Evolutionary conservation across 2,329 filamentous ascomycete species (phyloP).

Genomic region (Aureobasidium pullulans): DNA sequence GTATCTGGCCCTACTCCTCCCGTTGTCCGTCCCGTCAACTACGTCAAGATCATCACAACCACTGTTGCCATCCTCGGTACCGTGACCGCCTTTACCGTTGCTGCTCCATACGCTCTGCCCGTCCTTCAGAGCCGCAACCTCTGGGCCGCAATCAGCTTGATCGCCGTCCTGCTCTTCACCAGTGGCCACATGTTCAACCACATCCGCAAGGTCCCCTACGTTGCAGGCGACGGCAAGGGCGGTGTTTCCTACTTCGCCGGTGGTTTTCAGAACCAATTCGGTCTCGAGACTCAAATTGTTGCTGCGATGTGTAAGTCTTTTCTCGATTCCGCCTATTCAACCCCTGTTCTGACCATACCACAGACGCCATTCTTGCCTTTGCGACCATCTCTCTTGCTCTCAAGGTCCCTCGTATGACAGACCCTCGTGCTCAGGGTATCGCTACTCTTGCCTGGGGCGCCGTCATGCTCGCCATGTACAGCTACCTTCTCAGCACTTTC

Average conservation of each 20-base stretch:
- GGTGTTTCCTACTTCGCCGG: conserved; percentile 83
- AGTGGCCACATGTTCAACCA: conserved; percentile 99
- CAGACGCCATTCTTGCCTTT: conserved; percentile 76
- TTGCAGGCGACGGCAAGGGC: conserved; percentile 73
- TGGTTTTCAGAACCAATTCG: conserved; percentile 90
- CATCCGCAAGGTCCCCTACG: conserved; percentile 91
- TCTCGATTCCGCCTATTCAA: neutral
- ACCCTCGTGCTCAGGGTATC: conserved; percentile 69
- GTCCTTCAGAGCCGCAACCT: conserved; percentile 83
- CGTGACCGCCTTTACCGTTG: conserved; percentile 61
- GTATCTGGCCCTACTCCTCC: conserved; percentile 66
- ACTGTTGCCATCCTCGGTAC: conserved; percentile 63
- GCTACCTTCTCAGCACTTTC: conserved; percentile 90
- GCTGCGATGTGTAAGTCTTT: conserved; percentile 77
- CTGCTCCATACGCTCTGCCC: conserved; percentile 72
- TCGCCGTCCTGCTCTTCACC: conserved; percentile 84
- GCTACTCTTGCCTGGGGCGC: conserved; percentile 73
- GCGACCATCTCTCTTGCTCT: conserved; percentile 83
- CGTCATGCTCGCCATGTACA: conserved; percentile 77
- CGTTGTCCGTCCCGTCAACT: conserved; percentile 84
- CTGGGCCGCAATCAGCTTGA: conserved; percentile 85
- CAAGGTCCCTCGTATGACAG: conserved; percentile 82
- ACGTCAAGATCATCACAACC: conserved; percentile 61
- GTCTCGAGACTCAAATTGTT: conserved; percentile 90
- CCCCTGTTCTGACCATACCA: conserved; percentile 15